A percentile compares a stretch with the other conserved stretches of the same genome.
Conservation (phyloP, 495 filamentous ascomycete genomes). For the Aspergillus ostianus region DNA sequence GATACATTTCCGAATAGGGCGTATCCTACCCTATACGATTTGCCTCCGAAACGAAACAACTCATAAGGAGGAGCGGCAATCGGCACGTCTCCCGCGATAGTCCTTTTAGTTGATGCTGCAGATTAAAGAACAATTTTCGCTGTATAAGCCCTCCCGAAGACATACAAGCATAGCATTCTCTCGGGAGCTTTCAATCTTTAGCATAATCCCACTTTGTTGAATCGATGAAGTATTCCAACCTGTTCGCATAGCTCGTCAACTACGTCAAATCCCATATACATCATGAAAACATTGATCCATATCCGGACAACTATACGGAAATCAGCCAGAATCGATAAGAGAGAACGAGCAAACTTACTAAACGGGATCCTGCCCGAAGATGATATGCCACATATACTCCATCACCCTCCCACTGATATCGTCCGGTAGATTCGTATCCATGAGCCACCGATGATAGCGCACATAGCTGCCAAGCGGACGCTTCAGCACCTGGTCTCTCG, state of each 20-base stretch:
- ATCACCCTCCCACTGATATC: slow-evolving; percentile 60
- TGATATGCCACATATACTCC: slow-evolving; percentile 74
- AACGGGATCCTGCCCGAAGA: slow-evolving; percentile 48
- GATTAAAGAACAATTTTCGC: too few species aligned
- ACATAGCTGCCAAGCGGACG: slow-evolving; percentile 54
- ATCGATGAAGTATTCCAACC: not conserved
- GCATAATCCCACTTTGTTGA: too few species aligned
- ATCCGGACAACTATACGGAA: slow-evolving; percentile 28
- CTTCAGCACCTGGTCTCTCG: slow-evolving; percentile 46
- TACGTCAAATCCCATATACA: slow-evolving; percentile 26
- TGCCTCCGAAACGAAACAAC: too few species aligned
- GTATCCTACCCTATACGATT: too few species aligned
- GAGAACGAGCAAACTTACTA: slow-evolving; percentile 27
- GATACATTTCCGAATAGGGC: too few species aligned
- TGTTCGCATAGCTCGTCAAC: not conserved
- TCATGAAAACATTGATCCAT: slow-evolving; percentile 31
- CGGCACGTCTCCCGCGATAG: too few species aligned
- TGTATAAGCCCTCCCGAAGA: too few species aligned
- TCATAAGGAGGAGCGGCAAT: too few species aligned
- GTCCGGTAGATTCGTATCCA: slow-evolving; percentile 57
- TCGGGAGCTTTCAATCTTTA: too few species aligned
- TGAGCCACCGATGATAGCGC: slow-evolving; percentile 57
- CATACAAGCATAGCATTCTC: too few species aligned
- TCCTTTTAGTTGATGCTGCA: too few species aligned
- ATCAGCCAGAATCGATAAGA: slow-evolving; percentile 7